Conservation (phyloP, 352 stramenopile species). For the Phytophthora lateralis region DNA sequence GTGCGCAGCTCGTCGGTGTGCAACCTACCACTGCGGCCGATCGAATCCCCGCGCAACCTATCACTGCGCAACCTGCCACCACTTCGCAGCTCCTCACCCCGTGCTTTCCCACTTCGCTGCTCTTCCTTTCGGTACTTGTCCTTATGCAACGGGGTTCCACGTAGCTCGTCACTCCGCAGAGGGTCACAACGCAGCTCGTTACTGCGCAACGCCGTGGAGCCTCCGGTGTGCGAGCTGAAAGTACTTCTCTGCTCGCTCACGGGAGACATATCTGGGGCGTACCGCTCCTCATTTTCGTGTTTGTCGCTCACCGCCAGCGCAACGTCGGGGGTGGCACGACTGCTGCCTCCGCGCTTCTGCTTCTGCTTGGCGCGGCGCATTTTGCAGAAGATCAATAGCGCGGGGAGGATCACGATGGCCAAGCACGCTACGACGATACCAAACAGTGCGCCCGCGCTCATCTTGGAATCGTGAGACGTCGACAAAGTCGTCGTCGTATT, state of each 20-base stretch:
- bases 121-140: constrained; percentile 25
- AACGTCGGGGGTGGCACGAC: constrained; percentile 19
- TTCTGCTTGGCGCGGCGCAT: constrained; percentile 25
- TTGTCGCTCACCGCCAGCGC: constrained; percentile 38
- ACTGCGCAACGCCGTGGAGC: constrained; percentile 25
- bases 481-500: constrained; percentile 5
- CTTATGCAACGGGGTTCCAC: constrained; percentile 4
- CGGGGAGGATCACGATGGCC: constrained; percentile 33
- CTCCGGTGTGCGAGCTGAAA: constrained; percentile 22
- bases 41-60: constrained; percentile 20
- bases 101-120: constrained; percentile 9
- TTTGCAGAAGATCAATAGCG: constrained; percentile 34
- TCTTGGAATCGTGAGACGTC: constrained; percentile 19
- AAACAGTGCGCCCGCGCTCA: constrained; percentile 30
- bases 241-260: constrained; percentile 26
- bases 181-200: constrained; percentile 30
- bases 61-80: constrained; percentile 19
- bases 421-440: constrained; percentile 39
- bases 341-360: constrained; percentile 1
- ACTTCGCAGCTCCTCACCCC: constrained; percentile 14
- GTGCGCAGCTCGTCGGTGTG: constrained; percentile 27
- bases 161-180: constrained; percentile 19
- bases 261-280: constrained; percentile 34
- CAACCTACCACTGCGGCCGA: constrained; percentile 12
- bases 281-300: constrained; percentile 31